Percentiles rank a stretch among this genome's conserved stretches.
Evolutionary conservation across 352 stramenopile species (phyloP).

Genomic region (Phytophthora nicotianae): DNA sequence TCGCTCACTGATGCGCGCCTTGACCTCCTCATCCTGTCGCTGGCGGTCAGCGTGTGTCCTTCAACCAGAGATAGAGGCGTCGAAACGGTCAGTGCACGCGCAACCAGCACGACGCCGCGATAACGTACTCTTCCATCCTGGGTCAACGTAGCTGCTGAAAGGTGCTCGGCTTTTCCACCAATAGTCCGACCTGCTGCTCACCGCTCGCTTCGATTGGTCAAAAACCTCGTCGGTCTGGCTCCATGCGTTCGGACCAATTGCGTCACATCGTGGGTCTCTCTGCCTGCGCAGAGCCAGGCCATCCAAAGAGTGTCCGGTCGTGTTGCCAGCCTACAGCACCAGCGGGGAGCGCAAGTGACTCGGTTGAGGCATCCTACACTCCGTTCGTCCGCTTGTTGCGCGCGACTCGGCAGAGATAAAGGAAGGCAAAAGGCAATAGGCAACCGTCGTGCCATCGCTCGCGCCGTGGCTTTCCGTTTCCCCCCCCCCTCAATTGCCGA

Average conservation of each 20-base stretch:
- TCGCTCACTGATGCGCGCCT: conserved; percentile 84
- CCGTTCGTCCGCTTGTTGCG: conserved; percentile 31
- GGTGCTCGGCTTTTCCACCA: conserved; percentile 18
- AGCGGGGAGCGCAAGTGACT: conserved; percentile 6
- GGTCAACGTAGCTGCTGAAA: conserved; percentile 8
- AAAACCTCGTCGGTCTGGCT: conserved; percentile 30
- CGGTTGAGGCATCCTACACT: not conserved
- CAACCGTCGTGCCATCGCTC: conserved; percentile 16
- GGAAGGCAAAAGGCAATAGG: not conserved
- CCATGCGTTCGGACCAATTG: conserved; percentile 36
- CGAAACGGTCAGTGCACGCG: conserved; percentile 16
- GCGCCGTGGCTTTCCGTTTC: conserved; percentile 8
- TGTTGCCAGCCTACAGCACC: conserved; percentile 11
- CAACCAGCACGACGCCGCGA: conserved; percentile 8
- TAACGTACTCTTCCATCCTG: conserved; percentile 40
- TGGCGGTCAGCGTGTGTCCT: conserved; percentile 59
- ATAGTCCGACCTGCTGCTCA: conserved; percentile 19
- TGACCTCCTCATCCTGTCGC: conserved; percentile 75
- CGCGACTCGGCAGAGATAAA: conserved; percentile 20
- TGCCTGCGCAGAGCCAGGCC: conserved; percentile 18
- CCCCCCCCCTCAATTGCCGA: conserved; percentile 8
- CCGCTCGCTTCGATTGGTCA: conserved; percentile 9
- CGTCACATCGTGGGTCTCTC: conserved; percentile 33
- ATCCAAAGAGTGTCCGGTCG: conserved; percentile 21
- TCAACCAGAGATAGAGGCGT: conserved; percentile 10